Percentiles rank a stretch among this genome's conserved stretches.
Evolutionary conservation across 768 basidiomycete genomes (phyloP).

Genomic region (Clitopilus hobsonii): DNA sequence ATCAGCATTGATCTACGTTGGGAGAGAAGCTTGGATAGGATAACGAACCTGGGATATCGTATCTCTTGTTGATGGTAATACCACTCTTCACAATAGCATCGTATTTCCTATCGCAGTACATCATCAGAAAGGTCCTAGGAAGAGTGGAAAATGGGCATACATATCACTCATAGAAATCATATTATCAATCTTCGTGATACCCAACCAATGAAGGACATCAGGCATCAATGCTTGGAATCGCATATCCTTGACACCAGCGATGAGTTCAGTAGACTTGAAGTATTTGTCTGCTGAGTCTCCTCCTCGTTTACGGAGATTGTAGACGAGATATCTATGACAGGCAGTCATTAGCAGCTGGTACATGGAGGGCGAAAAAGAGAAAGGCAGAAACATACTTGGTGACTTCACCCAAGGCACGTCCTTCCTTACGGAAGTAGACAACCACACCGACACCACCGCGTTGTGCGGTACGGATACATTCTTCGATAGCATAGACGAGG

Average conservation of each 20-base stretch:
- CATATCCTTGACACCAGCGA: constrained; percentile 95
- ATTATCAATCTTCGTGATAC: constrained; percentile 83
- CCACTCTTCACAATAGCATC: constrained; percentile 89
- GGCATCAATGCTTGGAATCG: constrained; percentile 95
- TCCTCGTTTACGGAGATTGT: constrained; percentile 93
- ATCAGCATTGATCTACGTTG: neutral
- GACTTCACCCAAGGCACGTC: constrained; percentile 89
- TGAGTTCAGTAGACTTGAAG: constrained; percentile 89
- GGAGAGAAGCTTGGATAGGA: neutral
- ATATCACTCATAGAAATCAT: constrained; percentile 92
- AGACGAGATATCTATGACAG: constrained; percentile 75
- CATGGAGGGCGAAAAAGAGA: neutral
- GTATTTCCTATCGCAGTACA: constrained; percentile 63
- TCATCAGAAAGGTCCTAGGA: constrained; percentile 4
- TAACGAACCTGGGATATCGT: constrained; percentile 70
- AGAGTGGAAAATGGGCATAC: constrained; percentile 27
- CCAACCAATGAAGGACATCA: constrained; percentile 93
- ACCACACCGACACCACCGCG: constrained; percentile 83
- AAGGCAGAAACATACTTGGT: constrained; percentile 55
- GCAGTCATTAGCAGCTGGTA: neutral
- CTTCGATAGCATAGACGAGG: constrained; percentile 88
- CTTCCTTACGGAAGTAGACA: constrained; percentile 94
- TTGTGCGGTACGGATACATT: constrained; percentile 77
- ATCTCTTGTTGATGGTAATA: constrained; percentile 74
- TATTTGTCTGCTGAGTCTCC: constrained; percentile 92